Evolutionary conservation across 2,329 filamentous ascomycete species (phyloP), one percentile per base, ranked within the genome.

Genomic region (Scedosporium apiospermum): DNA sequence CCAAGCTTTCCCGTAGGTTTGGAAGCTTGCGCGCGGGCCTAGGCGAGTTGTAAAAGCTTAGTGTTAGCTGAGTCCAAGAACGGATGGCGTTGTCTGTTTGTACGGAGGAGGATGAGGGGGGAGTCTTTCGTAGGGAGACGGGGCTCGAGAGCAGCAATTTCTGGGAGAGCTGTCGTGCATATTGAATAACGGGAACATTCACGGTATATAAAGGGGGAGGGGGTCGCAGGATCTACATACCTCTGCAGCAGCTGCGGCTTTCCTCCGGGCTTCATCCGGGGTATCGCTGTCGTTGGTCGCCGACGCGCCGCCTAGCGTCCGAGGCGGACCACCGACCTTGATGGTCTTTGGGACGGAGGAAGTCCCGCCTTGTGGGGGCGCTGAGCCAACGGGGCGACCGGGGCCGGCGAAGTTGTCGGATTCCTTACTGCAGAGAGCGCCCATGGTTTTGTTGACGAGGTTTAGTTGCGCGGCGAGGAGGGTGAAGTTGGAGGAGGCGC

Each of bases 161-260:
- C 30, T n/a, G n/a, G 44, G 5, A 57, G 3, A 23, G 26, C 21
- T 2, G 12, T 16, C 4, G 51, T 30, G 21, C 18, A 21, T 57
- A 7, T 14, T 14, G 34, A n/a, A n/a, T 16, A 34, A 62, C 7
- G 62, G 51, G 42, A 21, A 26, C 21, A 23, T 38, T 18, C 9
- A 60, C 6, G 23, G 6, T 18, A 18, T 44, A 38, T 44, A 27
- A n/a, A 16, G 58, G 44, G 57, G 64, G 41, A 44, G 62, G 41
- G 27, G 18, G 34, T 51, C 61, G 44, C 38, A 2, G 26, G 67
- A 77, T 26, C 7, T n/a, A 6, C 85, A 71, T 74, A 96, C 92
- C 87, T 96, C 90, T 64, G 93, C 93, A 61, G 92, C 93, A 66
- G 85, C 83, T 0, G 91, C 91, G 3, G 93, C 93, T 64, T 86